phyloP scores from a whole-genome alignment of 75 land plant species.

The Picea glauca region DNA sequence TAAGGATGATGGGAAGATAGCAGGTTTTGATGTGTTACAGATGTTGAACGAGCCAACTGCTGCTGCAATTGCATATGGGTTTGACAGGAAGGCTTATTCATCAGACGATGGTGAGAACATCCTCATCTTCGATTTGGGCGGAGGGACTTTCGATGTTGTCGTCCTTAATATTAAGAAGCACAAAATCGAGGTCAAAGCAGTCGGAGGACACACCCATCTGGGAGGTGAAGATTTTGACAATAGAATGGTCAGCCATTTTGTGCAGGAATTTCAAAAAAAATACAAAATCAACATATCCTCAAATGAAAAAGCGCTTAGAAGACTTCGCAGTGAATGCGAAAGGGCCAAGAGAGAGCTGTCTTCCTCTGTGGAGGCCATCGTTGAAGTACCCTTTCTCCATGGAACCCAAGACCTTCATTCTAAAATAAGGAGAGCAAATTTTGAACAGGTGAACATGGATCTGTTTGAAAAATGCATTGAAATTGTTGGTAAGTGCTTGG shows the following conservation, averaged over 20 bases:
- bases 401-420: constrained; percentile 16
- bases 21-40: constrained; percentile 20
- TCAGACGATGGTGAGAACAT: constrained; percentile 13
- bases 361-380: constrained; percentile 20
- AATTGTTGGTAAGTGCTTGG: constrained; percentile 18
- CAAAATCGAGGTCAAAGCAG: constrained; percentile 3
- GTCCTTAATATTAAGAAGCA: constrained; percentile 16
- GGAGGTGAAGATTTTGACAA: constrained; percentile 23
- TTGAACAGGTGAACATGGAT: constrained; percentile 21
- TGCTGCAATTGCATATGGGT: constrained; percentile 25
- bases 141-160: constrained; percentile 28
- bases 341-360: constrained; percentile 26
- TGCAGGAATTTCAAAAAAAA: constrained; percentile 23
- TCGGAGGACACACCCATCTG: constrained; percentile 17
- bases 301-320: constrained; percentile 11
- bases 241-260: constrained; percentile 13
- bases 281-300: constrained; percentile 21
- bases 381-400: constrained; percentile 13
- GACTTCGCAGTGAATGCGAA: constrained; percentile 18
- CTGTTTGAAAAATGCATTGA: constrained; percentile 26
- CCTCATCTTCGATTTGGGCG: constrained; percentile 24
- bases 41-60: constrained; percentile 34
- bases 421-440: constrained; percentile 26
- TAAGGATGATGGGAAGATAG: constrained; percentile 26
- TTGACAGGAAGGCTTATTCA: constrained; percentile 8